Conservation (phyloP, 177 flowering plant species). For the Vitis hybrid region DNA sequence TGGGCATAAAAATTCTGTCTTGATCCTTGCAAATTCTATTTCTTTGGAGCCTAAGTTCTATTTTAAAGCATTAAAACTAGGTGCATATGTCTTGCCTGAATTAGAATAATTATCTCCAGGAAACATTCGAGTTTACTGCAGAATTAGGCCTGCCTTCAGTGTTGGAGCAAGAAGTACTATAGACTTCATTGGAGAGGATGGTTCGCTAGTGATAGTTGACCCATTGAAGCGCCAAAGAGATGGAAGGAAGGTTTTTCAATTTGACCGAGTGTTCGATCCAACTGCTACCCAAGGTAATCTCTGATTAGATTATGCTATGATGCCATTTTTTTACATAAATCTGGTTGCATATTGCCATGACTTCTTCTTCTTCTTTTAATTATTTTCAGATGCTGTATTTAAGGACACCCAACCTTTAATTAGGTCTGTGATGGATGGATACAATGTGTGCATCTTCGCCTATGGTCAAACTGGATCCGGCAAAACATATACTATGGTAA, state of each 20-base stretch:
- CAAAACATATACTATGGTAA: conserved; percentile 91
- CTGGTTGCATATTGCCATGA: conserved; percentile 1
- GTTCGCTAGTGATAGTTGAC: conserved; percentile 67
- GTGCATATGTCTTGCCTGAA: not conserved
- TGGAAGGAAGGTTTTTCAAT: conserved; percentile 63
- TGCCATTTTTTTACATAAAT: not conserved
- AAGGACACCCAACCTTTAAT: conserved; percentile 70
- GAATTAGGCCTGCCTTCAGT: conserved; percentile 67
- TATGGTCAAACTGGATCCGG: conserved; percentile 97
- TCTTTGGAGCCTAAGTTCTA: not conserved
- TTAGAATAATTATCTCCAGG: conserved; percentile 38
- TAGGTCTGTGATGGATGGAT: conserved; percentile 97
- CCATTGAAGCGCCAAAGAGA: conserved; percentile 61
- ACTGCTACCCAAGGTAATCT: conserved; percentile 66
- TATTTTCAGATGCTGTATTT: conserved; percentile 62
- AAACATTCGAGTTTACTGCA: conserved; percentile 89
- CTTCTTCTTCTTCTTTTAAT: not conserved
- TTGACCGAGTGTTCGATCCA: conserved; percentile 75
- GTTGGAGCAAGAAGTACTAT: conserved; percentile 38
- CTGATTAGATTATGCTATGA: not conserved
- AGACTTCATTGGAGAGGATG: conserved; percentile 74
- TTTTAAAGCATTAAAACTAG: not conserved
- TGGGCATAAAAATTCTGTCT: not conserved
- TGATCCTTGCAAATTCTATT: not conserved
- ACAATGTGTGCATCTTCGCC: conserved; percentile 89